Percentiles rank a stretch among this genome's conserved stretches.
Evolutionary conservation across 345 rosid species (phyloP).

Genomic region (Ricinus communis): DNA sequence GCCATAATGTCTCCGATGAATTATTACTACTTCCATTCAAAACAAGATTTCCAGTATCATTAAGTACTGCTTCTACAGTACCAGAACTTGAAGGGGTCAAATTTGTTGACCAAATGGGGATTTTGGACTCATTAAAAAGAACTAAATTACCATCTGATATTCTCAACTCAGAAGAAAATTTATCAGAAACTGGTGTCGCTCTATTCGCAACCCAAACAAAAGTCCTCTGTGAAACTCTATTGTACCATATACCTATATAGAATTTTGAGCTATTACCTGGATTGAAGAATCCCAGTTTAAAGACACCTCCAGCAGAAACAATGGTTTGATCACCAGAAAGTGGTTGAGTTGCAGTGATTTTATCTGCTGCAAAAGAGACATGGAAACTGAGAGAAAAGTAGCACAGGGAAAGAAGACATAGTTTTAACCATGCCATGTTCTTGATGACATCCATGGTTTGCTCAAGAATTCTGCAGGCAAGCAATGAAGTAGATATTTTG

Average conservation of each 20-base stretch:
- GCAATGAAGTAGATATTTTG: neutral
- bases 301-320: conserved; percentile 45
- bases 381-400: conserved; percentile 24
- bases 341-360: conserved; percentile 46
- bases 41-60: conserved; percentile 62
- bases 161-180: conserved; percentile 41
- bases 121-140: conserved; percentile 46
- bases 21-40: conserved; percentile 30
- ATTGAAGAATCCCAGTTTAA: conserved; percentile 65
- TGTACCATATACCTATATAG: conserved; percentile 77
- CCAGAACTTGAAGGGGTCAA: conserved; percentile 31
- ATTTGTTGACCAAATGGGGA: conserved; percentile 65
- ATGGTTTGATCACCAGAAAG: conserved; percentile 66
- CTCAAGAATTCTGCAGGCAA: conserved; percentile 2
- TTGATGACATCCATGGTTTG: conserved; percentile 29
- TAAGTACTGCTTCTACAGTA: conserved; percentile 46
- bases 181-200: conserved; percentile 51
- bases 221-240: conserved; percentile 33
- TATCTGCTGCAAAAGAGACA: conserved; percentile 45
- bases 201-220: conserved; percentile 79
- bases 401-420: conserved; percentile 26
- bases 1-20: conserved; percentile 47
- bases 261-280: conserved; percentile 52
- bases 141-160: conserved; percentile 68
- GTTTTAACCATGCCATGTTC: conserved; percentile 25